Conservation (phyloP, 192 early-diverging fungal genomes). For the Podila horticola region DNA sequence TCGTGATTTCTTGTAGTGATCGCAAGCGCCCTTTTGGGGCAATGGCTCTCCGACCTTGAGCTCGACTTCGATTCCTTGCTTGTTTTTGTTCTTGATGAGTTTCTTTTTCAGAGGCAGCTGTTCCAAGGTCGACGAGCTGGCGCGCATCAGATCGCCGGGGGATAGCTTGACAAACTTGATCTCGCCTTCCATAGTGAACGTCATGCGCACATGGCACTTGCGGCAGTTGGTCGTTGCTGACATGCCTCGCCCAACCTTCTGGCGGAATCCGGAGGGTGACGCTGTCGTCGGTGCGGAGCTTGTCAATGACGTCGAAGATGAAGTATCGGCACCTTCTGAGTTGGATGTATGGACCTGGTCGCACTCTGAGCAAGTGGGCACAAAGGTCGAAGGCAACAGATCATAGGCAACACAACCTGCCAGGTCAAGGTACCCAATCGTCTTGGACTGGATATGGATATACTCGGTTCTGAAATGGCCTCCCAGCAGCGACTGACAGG, state of each 20-base stretch:
- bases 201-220: constrained; percentile 58
- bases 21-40: constrained; percentile 82
- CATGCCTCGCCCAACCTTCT: constrained; percentile 41
- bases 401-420: constrained; percentile 75
- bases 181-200: constrained; percentile 57
- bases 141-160: constrained; percentile 38
- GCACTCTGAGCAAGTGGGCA: constrained; percentile 78
- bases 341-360: constrained; percentile 52
- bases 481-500: constrained; percentile 62
- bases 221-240: constrained; percentile 53
- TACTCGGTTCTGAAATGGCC: constrained; percentile 70
- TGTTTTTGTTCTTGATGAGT: constrained; percentile 55
- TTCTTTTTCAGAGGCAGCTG: constrained; percentile 56
- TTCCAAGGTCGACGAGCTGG: constrained; percentile 28
- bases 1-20: constrained; percentile 86
- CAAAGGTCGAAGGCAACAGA: constrained; percentile 76
- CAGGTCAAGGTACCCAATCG: constrained; percentile 80
- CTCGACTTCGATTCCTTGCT: constrained; percentile 59
- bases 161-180: constrained; percentile 65
- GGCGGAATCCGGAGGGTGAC: constrained; percentile 45
- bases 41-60: constrained; percentile 80
- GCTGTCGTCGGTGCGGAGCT: background rate
- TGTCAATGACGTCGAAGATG: constrained; percentile 48
- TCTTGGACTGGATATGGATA: constrained; percentile 62
- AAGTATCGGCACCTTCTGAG: constrained; percentile 48